Percentiles rank a stretch among this genome's conserved stretches.
Evolutionary conservation across 805 yeast species (phyloP).

Genomic region (Kazachstania taianensis): DNA sequence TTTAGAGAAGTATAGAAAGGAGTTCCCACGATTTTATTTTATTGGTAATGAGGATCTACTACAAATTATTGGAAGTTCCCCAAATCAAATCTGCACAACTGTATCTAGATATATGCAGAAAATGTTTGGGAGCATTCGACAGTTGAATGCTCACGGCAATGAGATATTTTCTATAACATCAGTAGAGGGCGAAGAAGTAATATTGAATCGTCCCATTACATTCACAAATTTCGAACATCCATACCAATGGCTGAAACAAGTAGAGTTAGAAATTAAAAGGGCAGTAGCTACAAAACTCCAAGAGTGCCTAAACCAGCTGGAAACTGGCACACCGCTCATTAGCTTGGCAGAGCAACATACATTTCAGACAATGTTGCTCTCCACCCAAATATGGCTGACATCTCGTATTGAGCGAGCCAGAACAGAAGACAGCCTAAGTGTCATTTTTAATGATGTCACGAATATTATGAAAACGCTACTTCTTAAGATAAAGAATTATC

Average conservation of each 20-base stretch:
- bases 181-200: constrained; percentile 52
- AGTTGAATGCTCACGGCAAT: constrained; percentile 31
- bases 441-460: constrained; percentile 6
- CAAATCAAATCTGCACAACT: constrained; percentile 32
- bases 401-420: too few species aligned
- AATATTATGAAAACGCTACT: background rate
- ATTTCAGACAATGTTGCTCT: constrained; percentile 45
- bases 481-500: background rate
- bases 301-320: constrained; percentile 26
- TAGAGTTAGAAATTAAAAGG: constrained; percentile 44
- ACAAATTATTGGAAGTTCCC: constrained; percentile 65
- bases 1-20: constrained; percentile 66
- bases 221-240: constrained; percentile 21
- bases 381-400: constrained; percentile 53
- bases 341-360: constrained; percentile 33
- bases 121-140: constrained; percentile 58
- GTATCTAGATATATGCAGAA: constrained; percentile 55
- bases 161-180: constrained; percentile 43
- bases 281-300: constrained; percentile 30
- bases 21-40: constrained; percentile 76
- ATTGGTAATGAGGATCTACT: constrained; percentile 84
- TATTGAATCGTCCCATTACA: constrained; percentile 35
- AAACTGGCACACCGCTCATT: constrained; percentile 10
- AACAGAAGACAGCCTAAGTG: constrained; percentile 28
- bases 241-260: constrained; percentile 46